Base-by-base conservation (phyloP, 331 rosid genomes). In the Quercus tomentella region DNA sequence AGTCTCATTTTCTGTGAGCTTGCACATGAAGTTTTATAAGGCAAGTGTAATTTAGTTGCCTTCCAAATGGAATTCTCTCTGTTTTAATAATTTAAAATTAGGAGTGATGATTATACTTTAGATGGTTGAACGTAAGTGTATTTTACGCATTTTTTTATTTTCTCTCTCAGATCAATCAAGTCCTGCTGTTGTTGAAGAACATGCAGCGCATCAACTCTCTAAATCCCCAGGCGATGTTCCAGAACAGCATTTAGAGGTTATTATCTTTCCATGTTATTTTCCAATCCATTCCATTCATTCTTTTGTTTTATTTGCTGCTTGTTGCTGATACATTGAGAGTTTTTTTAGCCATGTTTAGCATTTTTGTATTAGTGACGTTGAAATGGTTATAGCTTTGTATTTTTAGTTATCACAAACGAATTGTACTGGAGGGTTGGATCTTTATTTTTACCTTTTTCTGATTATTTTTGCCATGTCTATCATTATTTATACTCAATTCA, bases 191-290 rank as follows among this genome's bases (percentile, higher is more conserved):
- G 22, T 74, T 78, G 84, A 82, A 74, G 78, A 74, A 77, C 73
- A 62, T 25, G 80, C 76, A 75, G 52, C 2, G 10, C 79, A 80
- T 74, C 77, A 51, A 72, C 43, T 56, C 23, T 31, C 85, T 63
- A 63, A 65, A 73, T 72, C 82, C 73, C 61, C 80, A 31, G 75
- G 78, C 28, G 60, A 76, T 79, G 89, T 57, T 78, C 70, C 81
- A 45, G 86, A 78, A 70, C 81, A 75, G 62, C 77, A 74, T 77
- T 73, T 45, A 14, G 86, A 84, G 90, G 91, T 90, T 80, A 66
- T 21, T 75, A 72, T 70, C 69, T 79, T 43, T 69, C 49, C 8
- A n/a, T 35, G 56, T 49, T 77, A 78, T 69, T 37, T n/a, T 14
- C 66, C 54, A 73, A 66, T 65, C 37, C 54, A 70, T 66, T 65